These are phyloP conservation scores for Beauveria australis DNA, from an alignment of 2,329 filamentous ascomycete species.

Conservation along the genomic window DNA sequence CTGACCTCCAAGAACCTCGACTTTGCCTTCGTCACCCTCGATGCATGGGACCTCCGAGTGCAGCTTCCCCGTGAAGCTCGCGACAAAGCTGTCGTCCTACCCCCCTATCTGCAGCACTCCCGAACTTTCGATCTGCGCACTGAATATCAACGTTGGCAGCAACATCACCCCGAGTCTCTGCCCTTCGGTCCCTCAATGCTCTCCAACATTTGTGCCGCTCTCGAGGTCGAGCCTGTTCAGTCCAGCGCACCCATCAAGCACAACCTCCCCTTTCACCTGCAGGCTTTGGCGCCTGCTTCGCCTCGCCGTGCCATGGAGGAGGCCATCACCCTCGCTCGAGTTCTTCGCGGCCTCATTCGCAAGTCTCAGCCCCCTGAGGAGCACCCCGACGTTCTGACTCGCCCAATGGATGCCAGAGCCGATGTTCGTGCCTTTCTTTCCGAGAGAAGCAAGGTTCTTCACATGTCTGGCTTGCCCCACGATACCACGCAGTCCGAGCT, in stretches of 20 bases:
- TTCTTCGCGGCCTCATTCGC: conserved; percentile 83
- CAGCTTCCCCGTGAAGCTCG: conserved; percentile 95
- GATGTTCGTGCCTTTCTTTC: conserved; percentile 94
- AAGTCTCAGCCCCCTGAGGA: conserved; percentile 94
- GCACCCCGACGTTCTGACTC: conserved; percentile 87
- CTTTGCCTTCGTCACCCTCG: conserved; percentile 96
- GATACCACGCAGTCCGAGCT: conserved; percentile 98
- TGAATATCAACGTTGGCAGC: conserved; percentile 97
- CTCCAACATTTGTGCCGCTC: conserved; percentile 93
- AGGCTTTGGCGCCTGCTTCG: conserved; percentile 89
- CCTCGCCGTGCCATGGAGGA: conserved; percentile 97
- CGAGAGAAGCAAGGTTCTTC: conserved; percentile 94
- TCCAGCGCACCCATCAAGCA: conserved; percentile 98
- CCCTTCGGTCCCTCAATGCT: conserved; percentile 94
- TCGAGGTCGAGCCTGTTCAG: conserved; percentile 96
- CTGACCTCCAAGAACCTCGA: conserved; percentile 85
- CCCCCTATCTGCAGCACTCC: conserved; percentile 94
- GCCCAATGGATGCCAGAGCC: conserved; percentile 92
- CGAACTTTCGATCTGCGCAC: conserved; percentile 93
- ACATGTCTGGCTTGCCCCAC: conserved; percentile 94
- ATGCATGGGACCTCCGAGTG: conserved; percentile 96
- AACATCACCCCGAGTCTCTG: conserved; percentile 93
- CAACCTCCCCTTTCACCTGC: conserved; percentile 94
- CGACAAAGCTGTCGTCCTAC: conserved; percentile 94
- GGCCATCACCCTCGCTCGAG: conserved; percentile 85